These are phyloP conservation scores for Trichoderma aggressivum DNA, from an alignment of 2,329 filamentous ascomycete species.

Conservation along the genomic window DNA sequence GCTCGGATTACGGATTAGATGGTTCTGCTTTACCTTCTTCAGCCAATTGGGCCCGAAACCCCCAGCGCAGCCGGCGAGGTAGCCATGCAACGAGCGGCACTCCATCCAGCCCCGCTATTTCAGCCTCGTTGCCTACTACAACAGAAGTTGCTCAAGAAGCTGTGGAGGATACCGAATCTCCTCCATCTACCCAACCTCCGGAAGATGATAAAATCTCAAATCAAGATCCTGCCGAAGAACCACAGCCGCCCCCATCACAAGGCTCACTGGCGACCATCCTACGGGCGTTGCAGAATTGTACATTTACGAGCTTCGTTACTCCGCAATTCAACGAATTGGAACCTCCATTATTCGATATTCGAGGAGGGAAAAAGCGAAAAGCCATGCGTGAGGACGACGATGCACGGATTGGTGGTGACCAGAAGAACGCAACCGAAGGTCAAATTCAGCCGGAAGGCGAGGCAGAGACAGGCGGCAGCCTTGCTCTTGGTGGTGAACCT, in stretches of 20 bases:
- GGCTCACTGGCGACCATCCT: conserved; percentile 36
- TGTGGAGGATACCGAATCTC: conserved; percentile 31
- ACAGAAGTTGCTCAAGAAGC: conserved; percentile 49
- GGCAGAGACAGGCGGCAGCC: conserved; percentile 75
- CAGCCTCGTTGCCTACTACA: conserved; percentile 53
- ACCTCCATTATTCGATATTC: conserved; percentile 78
- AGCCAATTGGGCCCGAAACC: conserved; percentile 83
- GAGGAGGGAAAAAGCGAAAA: conserved; percentile 77
- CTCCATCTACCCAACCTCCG: conserved; percentile 1
- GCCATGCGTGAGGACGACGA: conserved; percentile 72
- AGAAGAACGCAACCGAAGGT: conserved; percentile 46
- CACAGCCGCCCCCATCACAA: conserved; percentile 19
- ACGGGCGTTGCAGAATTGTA: conserved; percentile 37
- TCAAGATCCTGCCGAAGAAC: background rate
- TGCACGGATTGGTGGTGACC: conserved; percentile 44
- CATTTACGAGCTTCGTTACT: conserved; percentile 27
- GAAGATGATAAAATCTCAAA: conserved; percentile 6
- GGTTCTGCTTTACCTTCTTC: conserved; percentile 88
- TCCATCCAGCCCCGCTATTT: conserved; percentile 77
- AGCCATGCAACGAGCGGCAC: conserved; percentile 80
- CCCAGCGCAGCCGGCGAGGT: conserved; percentile 64
- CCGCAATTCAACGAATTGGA: conserved; percentile 26
- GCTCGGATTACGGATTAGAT: conserved; percentile 67
- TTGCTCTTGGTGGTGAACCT: conserved; percentile 88
- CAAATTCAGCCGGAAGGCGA: conserved; percentile 63